Conservation (phyloP, 2,329 filamentous ascomycete genomes). For the Harringtonia aguacate region DNA sequence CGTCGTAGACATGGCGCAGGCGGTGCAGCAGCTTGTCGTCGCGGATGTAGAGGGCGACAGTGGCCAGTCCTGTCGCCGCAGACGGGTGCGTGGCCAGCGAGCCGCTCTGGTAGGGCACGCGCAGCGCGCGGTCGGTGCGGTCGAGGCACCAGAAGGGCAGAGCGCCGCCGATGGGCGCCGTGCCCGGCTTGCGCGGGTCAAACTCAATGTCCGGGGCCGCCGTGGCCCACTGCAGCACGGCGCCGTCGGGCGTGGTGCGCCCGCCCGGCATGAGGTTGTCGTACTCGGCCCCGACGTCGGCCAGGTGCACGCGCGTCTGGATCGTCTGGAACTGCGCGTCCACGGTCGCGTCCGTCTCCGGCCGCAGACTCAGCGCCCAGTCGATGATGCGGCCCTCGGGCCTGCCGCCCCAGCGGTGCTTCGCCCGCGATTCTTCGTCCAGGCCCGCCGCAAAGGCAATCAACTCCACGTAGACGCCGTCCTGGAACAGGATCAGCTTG, state of each 20-base stretch:
- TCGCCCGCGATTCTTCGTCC: conserved; percentile 24
- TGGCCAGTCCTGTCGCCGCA: conserved; percentile 38
- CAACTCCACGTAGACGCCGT: conserved; percentile 57
- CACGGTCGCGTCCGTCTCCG: not conserved
- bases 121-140: conserved; percentile 40
- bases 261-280: conserved; percentile 38
- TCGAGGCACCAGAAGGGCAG: conserved; percentile 60
- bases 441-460: conserved; percentile 44
- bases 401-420: conserved; percentile 49
- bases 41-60: conserved; percentile 26
- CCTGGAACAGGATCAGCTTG: conserved; percentile 48
- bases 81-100: conserved; percentile 34
- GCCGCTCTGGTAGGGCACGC: conserved; percentile 36
- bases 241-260: conserved; percentile 42
- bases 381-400: conserved; percentile 42
- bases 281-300: conserved; percentile 30
- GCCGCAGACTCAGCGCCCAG: conserved; percentile 42
- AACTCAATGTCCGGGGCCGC: conserved; percentile 29
- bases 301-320: conserved; percentile 23
- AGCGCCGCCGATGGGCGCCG: conserved; percentile 29
- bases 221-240: conserved; percentile 44
- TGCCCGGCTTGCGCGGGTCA: conserved; percentile 12
- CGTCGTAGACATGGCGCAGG: conserved; percentile 19
- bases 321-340: conserved; percentile 25
- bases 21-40: conserved; percentile 11